Percentiles rank a stretch among this genome's conserved stretches.
Evolutionary conservation across 2,329 filamentous ascomycete species (phyloP).

Genomic region (Chaetomiaceae sp.): DNA sequence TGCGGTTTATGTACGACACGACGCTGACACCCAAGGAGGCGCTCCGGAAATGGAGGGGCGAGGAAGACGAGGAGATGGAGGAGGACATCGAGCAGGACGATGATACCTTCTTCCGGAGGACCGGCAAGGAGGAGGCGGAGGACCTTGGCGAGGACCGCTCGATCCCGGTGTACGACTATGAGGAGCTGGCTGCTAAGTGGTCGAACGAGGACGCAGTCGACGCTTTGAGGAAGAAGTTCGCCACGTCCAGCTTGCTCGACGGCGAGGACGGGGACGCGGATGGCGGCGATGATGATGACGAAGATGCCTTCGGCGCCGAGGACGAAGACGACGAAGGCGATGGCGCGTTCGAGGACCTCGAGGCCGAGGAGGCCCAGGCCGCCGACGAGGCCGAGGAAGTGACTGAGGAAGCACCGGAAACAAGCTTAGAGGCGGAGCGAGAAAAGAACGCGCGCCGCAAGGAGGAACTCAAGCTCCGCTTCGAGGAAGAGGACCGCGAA

Average conservation of each 20-base stretch:
- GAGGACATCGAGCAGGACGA: conserved; percentile 53
- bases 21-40: conserved; percentile 69
- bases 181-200: conserved; percentile 80
- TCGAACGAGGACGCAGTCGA: conserved; percentile 71
- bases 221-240: conserved; percentile 66
- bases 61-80: conserved; percentile 51
- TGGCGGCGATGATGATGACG: conserved; percentile 50
- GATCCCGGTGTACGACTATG: conserved; percentile 74
- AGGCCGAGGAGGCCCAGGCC: conserved; percentile 61
- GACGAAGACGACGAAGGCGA: conserved; percentile 45
- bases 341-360: conserved; percentile 64
- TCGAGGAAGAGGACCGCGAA: conserved; percentile 97
- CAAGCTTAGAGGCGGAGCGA: conserved; percentile 76
- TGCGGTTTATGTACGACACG: conserved; percentile 82
- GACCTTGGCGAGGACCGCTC: conserved; percentile 68
- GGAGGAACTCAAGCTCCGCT: conserved; percentile 87
- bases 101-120: conserved; percentile 60
- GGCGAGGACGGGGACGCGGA: conserved; percentile 46
- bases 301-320: conserved; percentile 40
- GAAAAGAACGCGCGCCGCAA: conserved; percentile 86
- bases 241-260: conserved; percentile 57
- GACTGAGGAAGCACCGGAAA: conserved; percentile 38
- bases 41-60: conserved; percentile 72
- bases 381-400: conserved; percentile 30
- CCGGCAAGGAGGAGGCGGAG: conserved; percentile 59